Percentiles rank a stretch among this genome's conserved stretches.
Evolutionary conservation across 371 early-diverging fungal species (phyloP).

Genomic region (Mortierella polycephala): DNA sequence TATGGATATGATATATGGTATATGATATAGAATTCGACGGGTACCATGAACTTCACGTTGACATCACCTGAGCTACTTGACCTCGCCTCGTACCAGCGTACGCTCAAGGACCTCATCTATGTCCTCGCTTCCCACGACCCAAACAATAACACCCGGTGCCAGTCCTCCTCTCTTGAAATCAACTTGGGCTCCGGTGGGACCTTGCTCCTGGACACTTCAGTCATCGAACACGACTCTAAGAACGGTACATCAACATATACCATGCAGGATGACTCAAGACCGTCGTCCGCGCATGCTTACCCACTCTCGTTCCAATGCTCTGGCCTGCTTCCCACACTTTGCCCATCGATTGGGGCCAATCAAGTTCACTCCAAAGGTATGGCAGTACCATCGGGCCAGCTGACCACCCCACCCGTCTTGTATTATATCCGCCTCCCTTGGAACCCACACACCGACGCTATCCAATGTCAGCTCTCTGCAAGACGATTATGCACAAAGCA

Average conservation of each 20-base stretch:
- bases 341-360: too few species aligned
- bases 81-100: slow-evolving; percentile 25
- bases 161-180: slow-evolving; percentile 7
- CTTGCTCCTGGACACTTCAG: slow-evolving; percentile 18
- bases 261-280: not conserved
- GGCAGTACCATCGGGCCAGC: too few species aligned
- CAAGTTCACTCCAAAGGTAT: too few species aligned
- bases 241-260: not conserved
- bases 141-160: not conserved
- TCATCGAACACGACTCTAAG: not conserved
- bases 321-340: too few species aligned
- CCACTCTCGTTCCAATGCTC: not conserved
- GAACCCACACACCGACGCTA: slow-evolving; percentile 24
- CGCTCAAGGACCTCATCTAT: slow-evolving; percentile 19
- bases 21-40: not conserved
- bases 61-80: slow-evolving; percentile 34
- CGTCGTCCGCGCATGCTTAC: not conserved
- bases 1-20: too few species aligned
- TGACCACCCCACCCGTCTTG: not conserved
- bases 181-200: slow-evolving; percentile 16
- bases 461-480: slow-evolving; percentile 41
- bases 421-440: slow-evolving; percentile 34
- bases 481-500: slow-evolving; percentile 24
- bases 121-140: not conserved
- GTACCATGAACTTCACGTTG: slow-evolving; percentile 34